These are phyloP conservation scores for carrot (Daucus carota) DNA, from an alignment of 129 eudicot genomes.

Conservation along the genomic window DNA sequence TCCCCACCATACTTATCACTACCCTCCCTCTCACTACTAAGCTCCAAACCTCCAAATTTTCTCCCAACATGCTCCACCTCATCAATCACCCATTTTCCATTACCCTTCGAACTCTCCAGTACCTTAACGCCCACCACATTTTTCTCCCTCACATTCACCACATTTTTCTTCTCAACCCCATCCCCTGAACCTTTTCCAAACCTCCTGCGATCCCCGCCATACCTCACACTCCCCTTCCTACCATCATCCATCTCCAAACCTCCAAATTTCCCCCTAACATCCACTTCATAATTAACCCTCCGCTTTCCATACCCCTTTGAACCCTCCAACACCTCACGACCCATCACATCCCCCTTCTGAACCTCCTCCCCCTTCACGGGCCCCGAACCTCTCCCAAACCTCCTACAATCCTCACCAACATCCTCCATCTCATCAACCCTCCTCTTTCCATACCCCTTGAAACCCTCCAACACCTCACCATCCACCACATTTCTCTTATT, in stretches of 20 bases:
- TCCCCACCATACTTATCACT: too few species aligned
- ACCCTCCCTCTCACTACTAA: not conserved
- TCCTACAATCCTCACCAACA: not conserved
- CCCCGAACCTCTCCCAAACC: not conserved
- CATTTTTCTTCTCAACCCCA: not conserved
- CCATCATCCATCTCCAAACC: not conserved
- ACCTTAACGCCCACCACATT: too few species aligned
- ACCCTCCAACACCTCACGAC: not conserved
- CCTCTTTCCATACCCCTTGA: too few species aligned
- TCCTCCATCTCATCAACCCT: too few species aligned
- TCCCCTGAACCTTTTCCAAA: not conserved
- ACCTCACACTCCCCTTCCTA: too few species aligned
- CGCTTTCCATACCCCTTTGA: not conserved
- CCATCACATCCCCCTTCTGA: not conserved
- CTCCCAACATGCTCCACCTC: not conserved
- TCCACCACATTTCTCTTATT: not conserved
- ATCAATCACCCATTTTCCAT: not conserved
- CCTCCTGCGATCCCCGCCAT: too few species aligned
- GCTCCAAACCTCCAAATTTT: not conserved
- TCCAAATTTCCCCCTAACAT: too few species aligned
- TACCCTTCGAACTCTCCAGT: not conserved
- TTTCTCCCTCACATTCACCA: not conserved
- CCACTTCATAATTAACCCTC: not conserved
- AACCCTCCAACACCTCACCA: not conserved
- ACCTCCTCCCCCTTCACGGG: not conserved